Conservation (phyloP, 768 basidiomycete genomes). For the Collybia mongolica region DNA sequence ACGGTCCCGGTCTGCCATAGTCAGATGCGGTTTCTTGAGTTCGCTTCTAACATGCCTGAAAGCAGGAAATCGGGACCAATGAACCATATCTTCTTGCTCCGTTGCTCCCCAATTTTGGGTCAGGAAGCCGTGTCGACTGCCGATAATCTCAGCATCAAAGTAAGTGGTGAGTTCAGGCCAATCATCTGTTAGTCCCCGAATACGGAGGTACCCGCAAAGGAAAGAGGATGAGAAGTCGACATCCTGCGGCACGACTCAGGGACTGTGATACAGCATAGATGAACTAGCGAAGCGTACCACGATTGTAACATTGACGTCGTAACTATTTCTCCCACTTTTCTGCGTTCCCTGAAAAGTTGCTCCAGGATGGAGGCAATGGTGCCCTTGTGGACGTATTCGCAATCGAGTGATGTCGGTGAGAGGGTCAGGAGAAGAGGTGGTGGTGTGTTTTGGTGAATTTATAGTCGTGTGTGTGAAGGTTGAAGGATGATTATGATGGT, state of each 20-base stretch:
- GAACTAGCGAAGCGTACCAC: conserved; percentile 57
- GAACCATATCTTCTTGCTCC: conserved; percentile 88
- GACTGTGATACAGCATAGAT: conserved; percentile 5
- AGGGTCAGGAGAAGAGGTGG: conserved; percentile 42
- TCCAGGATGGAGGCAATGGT: conserved; percentile 85
- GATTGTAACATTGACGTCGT: conserved; percentile 92
- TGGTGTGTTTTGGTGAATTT: conserved; percentile 16
- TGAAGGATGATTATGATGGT: conserved; percentile 11
- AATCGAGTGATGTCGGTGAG: conserved; percentile 74
- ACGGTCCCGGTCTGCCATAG: conserved; percentile 73
- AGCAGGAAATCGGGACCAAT: conserved; percentile 93
- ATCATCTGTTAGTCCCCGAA: conserved; percentile 89
- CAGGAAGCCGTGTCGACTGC: conserved; percentile 85
- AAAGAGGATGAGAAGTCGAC: conserved; percentile 86
- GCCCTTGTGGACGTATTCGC: conserved; percentile 67
- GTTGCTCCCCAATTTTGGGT: conserved; percentile 90
- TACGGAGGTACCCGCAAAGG: conserved; percentile 90
- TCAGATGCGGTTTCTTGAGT: conserved; percentile 73
- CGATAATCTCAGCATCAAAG: conserved; percentile 96
- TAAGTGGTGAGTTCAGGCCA: conserved; percentile 96
- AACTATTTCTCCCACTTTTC: conserved; percentile 90
- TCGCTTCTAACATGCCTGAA: conserved; percentile 82
- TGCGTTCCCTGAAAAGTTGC: conserved; percentile 89
- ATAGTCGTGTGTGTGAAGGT: conserved; percentile 13
- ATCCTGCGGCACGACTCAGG: conserved; percentile 49